phyloP scores from a whole-genome alignment of 805 yeast species.

The Lachancea meyersii region DNA sequence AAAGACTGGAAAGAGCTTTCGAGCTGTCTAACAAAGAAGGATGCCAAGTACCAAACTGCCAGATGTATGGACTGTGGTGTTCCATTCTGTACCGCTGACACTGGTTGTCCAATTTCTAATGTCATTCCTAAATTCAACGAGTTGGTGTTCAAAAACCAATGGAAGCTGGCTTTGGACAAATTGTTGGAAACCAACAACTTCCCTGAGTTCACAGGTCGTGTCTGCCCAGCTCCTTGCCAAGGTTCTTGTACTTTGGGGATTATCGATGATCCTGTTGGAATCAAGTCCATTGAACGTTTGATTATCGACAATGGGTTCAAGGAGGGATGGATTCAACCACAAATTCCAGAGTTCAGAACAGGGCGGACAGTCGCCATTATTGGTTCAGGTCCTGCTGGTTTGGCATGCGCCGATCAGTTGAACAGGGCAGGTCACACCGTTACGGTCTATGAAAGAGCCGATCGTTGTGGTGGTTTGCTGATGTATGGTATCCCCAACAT shows the following conservation, averaged over 20 bases:
- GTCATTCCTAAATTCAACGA: constrained; percentile 98
- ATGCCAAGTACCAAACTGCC: constrained; percentile 85
- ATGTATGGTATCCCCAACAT: constrained; percentile 99
- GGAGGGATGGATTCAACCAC: constrained; percentile 92
- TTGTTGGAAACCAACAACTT: constrained; percentile 93
- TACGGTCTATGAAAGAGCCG: constrained; percentile 88
- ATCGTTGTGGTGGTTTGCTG: constrained; percentile 92
- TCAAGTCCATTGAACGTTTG: constrained; percentile 91
- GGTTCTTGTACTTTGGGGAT: constrained; percentile 95
- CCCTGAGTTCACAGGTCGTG: constrained; percentile 97
- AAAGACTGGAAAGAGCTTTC: constrained; percentile 92
- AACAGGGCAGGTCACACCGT: constrained; percentile 93
- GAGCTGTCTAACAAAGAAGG: constrained; percentile 72
- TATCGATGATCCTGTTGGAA: constrained; percentile 92
- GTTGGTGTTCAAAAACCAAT: constrained; percentile 86
- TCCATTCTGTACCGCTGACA: constrained; percentile 96
- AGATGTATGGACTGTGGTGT: constrained; percentile 99
- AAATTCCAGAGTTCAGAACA: constrained; percentile 71
- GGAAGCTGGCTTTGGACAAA: constrained; percentile 90
- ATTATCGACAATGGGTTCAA: constrained; percentile 95
- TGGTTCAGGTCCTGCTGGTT: constrained; percentile 97
- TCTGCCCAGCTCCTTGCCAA: constrained; percentile 98
- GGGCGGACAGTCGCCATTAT: constrained; percentile 80
- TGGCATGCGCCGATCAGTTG: constrained; percentile 94
- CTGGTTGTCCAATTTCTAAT: constrained; percentile 97